Evolutionary conservation across 306 rosid genomes (phyloP).

Genomic region (Gynostemma pentaphyllum): DNA sequence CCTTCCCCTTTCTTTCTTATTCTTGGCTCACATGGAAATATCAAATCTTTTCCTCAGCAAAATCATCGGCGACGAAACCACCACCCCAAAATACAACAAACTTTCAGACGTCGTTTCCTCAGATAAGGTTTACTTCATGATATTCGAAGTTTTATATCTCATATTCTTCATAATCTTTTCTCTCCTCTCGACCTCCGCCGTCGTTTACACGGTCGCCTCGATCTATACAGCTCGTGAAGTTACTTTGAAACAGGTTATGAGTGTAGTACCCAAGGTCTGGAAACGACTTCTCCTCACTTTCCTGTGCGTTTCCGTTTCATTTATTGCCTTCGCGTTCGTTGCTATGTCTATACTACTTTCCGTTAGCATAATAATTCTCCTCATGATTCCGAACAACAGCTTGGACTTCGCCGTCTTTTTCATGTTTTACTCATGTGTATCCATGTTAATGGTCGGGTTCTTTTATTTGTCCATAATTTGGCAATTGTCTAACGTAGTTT

Average conservation of each 20-base stretch:
- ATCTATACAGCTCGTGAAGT: constrained; percentile 10
- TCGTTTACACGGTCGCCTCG: too few relatives aligned
- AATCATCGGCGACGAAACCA: too few relatives aligned
- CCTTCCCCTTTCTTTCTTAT: too few relatives aligned
- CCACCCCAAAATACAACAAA: too few relatives aligned
- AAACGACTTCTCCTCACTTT: constrained; percentile 1
- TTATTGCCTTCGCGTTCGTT: constrained; percentile 13
- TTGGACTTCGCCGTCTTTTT: neutral
- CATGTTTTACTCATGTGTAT: neutral
- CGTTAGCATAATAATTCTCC: constrained; percentile 36
- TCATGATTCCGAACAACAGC: constrained; percentile 6
- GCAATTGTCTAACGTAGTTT: constrained; percentile 66
- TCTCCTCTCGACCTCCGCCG: too few relatives aligned
- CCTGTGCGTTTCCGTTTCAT: constrained; percentile 4
- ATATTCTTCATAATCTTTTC: too few relatives aligned
- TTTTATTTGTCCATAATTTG: constrained; percentile 44
- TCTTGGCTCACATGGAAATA: too few relatives aligned
- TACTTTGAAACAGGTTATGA: constrained; percentile 5
- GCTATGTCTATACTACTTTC: constrained; percentile 37
- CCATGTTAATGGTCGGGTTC: constrained; percentile 30
- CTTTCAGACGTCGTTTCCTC: too few relatives aligned
- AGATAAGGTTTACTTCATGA: too few relatives aligned
- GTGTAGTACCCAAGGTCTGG: constrained; percentile 7
- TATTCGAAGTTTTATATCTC: too few relatives aligned
- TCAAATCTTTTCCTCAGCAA: too few relatives aligned